phyloP scores from a whole-genome alignment of 2,329 filamentous ascomycete species.

The Aspergillus fumigatiaffinis region DNA sequence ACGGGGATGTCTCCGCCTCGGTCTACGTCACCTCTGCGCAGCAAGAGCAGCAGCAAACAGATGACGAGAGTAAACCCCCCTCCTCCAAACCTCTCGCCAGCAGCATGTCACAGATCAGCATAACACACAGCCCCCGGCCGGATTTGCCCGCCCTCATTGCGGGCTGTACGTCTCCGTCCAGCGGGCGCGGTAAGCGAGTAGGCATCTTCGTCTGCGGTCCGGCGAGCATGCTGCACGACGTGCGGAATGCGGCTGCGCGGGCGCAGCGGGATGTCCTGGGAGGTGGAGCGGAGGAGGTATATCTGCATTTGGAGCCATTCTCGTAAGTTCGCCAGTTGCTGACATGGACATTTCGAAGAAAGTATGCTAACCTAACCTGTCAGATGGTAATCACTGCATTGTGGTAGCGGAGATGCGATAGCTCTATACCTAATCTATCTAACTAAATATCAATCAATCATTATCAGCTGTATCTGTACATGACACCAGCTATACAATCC shows the following conservation, averaged over 20 bases:
- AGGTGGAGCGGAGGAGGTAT: slow-evolving; percentile 33
- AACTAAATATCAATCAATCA: not conserved
- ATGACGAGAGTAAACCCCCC: not conserved
- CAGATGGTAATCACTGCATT: too few species aligned
- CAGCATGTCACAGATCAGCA: not conserved
- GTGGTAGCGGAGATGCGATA: too few species aligned
- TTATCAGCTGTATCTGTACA: not conserved
- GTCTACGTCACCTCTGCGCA: slow-evolving; percentile 15
- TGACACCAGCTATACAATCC: too few species aligned
- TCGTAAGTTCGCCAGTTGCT: slow-evolving; percentile 32
- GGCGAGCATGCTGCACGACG: slow-evolving; percentile 46
- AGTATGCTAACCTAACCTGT: too few species aligned
- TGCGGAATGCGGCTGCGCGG: slow-evolving; percentile 45
- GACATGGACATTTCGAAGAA: too few species aligned
- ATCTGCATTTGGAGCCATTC: slow-evolving; percentile 49
- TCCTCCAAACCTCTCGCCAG: not conserved
- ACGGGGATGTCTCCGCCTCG: slow-evolving; percentile 8
- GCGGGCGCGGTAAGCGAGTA: slow-evolving; percentile 9
- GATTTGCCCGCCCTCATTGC: slow-evolving; percentile 24
- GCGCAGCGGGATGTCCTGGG: slow-evolving; percentile 38
- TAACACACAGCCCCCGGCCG: slow-evolving; percentile 23
- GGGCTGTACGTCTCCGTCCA: not conserved
- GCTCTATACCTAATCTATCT: not conserved
- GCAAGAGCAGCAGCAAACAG: not conserved
- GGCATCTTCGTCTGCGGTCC: slow-evolving; percentile 44